Percentiles rank a stretch among this genome's conserved stretches.
Evolutionary conservation across 106 monocot species (phyloP).

Genomic region (Apostasia ramifera): DNA sequence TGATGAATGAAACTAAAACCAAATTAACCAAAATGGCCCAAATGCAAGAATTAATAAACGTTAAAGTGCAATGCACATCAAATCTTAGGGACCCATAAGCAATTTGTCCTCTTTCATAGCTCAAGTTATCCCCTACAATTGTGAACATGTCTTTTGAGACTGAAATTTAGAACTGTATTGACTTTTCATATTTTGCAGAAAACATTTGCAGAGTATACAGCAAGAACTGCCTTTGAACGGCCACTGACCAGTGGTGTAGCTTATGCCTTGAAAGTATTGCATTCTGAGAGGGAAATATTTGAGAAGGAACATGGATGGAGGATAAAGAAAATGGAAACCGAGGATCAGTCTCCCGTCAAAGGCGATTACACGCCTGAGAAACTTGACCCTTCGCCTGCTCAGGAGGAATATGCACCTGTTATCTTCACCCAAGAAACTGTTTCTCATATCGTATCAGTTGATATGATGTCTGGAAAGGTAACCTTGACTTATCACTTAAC

Average conservation of each 20-base stretch:
- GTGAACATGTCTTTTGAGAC: too few relatives aligned
- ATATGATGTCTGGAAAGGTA: constrained; percentile 94
- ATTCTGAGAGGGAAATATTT: constrained; percentile 61
- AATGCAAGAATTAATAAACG: too few relatives aligned
- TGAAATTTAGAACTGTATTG: background rate
- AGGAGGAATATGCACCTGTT: constrained; percentile 91
- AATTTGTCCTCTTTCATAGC: too few relatives aligned
- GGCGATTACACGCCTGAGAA: constrained; percentile 65
- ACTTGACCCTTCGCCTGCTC: constrained; percentile 61
- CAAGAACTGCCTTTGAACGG: constrained; percentile 86
- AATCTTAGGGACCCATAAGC: too few relatives aligned
- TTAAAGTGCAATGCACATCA: too few relatives aligned
- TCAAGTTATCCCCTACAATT: too few relatives aligned
- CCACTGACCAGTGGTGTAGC: constrained; percentile 84
- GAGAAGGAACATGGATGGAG: constrained; percentile 70
- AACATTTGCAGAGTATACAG: constrained; percentile 84
- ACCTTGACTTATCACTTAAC: background rate
- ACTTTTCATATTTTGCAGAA: constrained; percentile 28
- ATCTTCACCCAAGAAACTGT: constrained; percentile 87
- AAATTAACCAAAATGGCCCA: too few relatives aligned
- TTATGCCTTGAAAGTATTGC: constrained; percentile 63
- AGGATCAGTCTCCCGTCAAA: constrained; percentile 60
- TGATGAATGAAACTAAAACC: too few relatives aligned
- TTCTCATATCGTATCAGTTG: constrained; percentile 68
- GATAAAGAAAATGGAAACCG: constrained; percentile 86